Evolutionary conservation across 441 rosid species (phyloP), one percentile per base, ranked within the genome.

Genomic region (Melastoma candidum): DNA sequence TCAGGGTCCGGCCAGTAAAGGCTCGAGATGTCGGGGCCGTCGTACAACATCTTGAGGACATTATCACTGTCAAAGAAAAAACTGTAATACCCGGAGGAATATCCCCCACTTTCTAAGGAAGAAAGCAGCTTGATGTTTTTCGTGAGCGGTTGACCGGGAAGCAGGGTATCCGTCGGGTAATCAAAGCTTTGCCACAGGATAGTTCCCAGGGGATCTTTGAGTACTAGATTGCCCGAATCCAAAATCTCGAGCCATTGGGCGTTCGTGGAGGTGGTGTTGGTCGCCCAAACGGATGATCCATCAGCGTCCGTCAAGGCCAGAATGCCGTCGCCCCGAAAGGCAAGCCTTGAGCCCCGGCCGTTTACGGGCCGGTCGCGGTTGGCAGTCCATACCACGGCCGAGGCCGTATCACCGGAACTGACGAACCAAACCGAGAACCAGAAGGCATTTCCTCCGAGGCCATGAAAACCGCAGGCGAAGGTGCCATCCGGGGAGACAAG

Each of bases 341-440:
- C 61, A 46, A 72, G 24, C 47, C 44, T 63, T 3, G 85, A 79
- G 53, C 78, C 82, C 39, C 43, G 46, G 11, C 80, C 73, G 12
- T 74, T 76, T 0, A 74, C 78, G 1, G 80, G 85, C 17, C 53
- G 59, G 54, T 68, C 74, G 9, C 75, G 68, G 65, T 79, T 79
- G 27, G 78, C 85, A 54, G 43, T 76, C 85, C 85, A 79, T 25
- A 70, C 68, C 4, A 76, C 73, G 22, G 22, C 22, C 22, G 22
- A 17, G n/a, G 77, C 66, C 27, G 44, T 72, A 41, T 79, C 51
- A 3, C 36, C 53, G 2, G 80, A 53, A 29, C 48, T 24, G 14
- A 77, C 51, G 71, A 70, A 77, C 85, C 82, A 77, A 32, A 77
- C 63, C 0, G 77, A 68, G 64, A 80, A 65, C 70, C 69, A 74